Conservation (phyloP, 805 yeast species). For the Ogataea pignaliae region DNA sequence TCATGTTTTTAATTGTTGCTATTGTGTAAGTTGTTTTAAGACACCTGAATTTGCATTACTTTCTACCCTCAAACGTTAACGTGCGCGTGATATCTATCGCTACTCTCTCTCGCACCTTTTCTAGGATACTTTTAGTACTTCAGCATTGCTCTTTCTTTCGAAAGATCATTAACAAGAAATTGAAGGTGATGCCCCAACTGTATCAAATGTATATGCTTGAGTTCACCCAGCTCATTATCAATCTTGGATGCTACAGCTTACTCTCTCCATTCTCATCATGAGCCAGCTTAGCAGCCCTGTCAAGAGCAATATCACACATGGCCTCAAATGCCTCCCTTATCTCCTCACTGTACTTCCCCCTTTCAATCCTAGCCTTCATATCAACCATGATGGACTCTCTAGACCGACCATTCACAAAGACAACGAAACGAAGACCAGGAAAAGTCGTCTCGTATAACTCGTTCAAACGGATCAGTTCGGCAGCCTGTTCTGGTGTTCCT, state of each 20-base stretch:
- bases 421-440: conserved; percentile 76
- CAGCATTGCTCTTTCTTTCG: too few relatives aligned
- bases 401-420: conserved; percentile 81
- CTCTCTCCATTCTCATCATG: conserved; percentile 20
- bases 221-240: too few relatives aligned
- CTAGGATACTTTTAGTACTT: too few relatives aligned
- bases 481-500: conserved; percentile 46
- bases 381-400: conserved; percentile 59
- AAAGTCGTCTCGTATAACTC: conserved; percentile 39
- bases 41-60: too few relatives aligned
- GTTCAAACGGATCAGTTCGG: conserved; percentile 49
- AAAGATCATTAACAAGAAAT: too few relatives aligned
- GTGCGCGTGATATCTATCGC: too few relatives aligned
- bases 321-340: conserved; percentile 69
- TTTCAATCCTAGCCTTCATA: conserved; percentile 54
- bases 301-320: conserved; percentile 88
- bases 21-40: too few relatives aligned
- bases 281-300: conserved; percentile 59
- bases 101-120: too few relatives aligned
- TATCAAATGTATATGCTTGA: background rate
- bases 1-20: too few relatives aligned
- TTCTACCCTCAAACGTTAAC: too few relatives aligned
- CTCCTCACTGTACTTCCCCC: conserved; percentile 53
- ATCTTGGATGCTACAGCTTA: conserved; percentile 1
- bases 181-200: too few relatives aligned